Evolutionary conservation across 495 filamentous ascomycete species (phyloP).

Genomic region (Darksidea phi): DNA sequence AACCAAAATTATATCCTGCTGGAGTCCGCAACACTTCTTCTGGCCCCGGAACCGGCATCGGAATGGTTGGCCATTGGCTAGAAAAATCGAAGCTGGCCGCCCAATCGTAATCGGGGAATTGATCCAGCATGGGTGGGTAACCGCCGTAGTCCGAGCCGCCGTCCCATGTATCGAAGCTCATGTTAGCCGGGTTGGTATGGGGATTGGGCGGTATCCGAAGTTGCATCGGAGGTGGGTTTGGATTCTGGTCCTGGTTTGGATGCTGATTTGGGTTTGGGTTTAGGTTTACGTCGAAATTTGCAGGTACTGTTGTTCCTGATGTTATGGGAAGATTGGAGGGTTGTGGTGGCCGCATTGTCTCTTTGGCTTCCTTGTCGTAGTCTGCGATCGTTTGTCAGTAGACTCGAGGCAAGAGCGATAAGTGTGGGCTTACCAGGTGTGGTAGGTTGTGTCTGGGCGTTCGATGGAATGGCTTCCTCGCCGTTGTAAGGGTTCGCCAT

Average conservation of each 20-base stretch:
- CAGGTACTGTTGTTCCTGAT: not conserved
- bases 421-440: constrained; percentile 21
- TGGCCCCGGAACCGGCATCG: not conserved
- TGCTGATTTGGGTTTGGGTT: not conserved
- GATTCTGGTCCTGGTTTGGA: not conserved
- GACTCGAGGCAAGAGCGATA: not conserved
- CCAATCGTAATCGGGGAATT: constrained; percentile 34
- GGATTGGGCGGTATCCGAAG: constrained; percentile 2
- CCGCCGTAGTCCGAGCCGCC: constrained; percentile 5
- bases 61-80: constrained; percentile 9
- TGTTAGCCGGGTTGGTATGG: not conserved
- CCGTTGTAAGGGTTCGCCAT: constrained; percentile 25
- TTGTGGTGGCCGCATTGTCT: not conserved
- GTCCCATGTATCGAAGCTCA: constrained; percentile 23
- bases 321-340: not conserved
- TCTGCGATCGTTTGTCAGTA: constrained; percentile 2
- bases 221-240: not conserved
- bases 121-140: constrained; percentile 14
- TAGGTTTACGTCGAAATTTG: no score
- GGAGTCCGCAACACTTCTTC: not conserved
- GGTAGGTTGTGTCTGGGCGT: constrained; percentile 7
- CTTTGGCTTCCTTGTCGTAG: constrained; percentile 5
- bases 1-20: not conserved
- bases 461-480: constrained; percentile 9
- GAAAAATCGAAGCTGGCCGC: constrained; percentile 28